Conservation (phyloP, 805 yeast genomes). For the Candida hungchunana region DNA sequence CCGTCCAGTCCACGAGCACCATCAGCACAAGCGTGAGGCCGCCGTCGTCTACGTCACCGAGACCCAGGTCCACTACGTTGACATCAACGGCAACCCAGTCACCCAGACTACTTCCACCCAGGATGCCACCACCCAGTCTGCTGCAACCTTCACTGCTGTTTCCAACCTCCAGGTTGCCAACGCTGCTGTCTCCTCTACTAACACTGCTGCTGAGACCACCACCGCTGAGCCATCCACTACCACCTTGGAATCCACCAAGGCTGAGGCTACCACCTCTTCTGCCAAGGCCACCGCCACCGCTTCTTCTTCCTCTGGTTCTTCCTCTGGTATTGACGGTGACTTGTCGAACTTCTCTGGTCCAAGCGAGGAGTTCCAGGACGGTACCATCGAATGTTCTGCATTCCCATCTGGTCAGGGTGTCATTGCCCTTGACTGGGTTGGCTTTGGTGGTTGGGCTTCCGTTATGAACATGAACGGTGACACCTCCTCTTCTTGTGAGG, state of each 20-base stretch:
- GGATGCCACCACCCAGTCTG: background rate
- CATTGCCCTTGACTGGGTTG: constrained; percentile 59
- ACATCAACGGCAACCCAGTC: constrained; percentile 31
- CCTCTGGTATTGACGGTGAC: constrained; percentile 46
- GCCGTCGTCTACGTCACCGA: constrained; percentile 36
- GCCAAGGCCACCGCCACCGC: constrained; percentile 9
- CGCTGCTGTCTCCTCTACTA: too few species aligned
- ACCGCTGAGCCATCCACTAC: constrained; percentile 15
- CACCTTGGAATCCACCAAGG: constrained; percentile 4
- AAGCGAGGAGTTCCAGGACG: constrained; percentile 57
- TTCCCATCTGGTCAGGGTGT: constrained; percentile 87
- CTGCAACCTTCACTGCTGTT: constrained; percentile 11
- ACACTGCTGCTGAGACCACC: constrained; percentile 20
- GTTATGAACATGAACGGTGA: constrained; percentile 54
- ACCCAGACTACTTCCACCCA: constrained; percentile 11
- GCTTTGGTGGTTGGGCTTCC: constrained; percentile 45
- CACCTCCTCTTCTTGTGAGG: constrained; percentile 71
- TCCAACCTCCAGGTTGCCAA: constrained; percentile 16
- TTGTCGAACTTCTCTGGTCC: constrained; percentile 46
- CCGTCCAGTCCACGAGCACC: constrained; percentile 35
- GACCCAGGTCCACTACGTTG: constrained; percentile 29
- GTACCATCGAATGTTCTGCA: constrained; percentile 59
- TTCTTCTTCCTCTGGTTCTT: constrained; percentile 30
- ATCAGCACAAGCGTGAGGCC: constrained; percentile 43
- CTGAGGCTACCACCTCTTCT: constrained; percentile 7